Conservation (phyloP, 768 basidiomycete genomes). For the Lentinula edodes region DNA sequence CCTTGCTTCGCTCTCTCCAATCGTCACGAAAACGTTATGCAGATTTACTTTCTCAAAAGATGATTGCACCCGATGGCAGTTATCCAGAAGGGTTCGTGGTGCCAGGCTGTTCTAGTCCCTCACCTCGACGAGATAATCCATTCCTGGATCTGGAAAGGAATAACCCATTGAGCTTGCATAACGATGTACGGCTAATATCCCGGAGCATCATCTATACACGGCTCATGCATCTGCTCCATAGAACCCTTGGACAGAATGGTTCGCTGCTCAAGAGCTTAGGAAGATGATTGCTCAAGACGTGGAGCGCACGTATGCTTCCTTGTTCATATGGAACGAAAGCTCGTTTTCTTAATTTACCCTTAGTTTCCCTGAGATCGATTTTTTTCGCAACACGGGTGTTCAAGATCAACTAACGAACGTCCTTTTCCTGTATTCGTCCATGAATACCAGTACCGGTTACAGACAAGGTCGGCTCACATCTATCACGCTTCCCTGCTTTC, state of each 20-base stretch:
- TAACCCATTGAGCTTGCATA: slow-evolving; percentile 78
- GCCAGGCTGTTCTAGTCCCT: slow-evolving; percentile 36
- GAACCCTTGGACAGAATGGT: slow-evolving; percentile 98
- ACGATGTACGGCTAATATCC: slow-evolving; percentile 43
- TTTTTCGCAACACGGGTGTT: slow-evolving; percentile 74
- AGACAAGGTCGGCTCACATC: slow-evolving; percentile 53
- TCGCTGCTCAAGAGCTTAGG: slow-evolving; percentile 80
- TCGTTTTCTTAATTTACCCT: background rate
- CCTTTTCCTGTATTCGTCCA: slow-evolving; percentile 76
- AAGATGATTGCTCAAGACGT: slow-evolving; percentile 93
- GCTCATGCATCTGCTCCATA: slow-evolving; percentile 21
- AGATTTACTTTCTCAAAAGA: slow-evolving; percentile 55
- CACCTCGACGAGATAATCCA: slow-evolving; percentile 24
- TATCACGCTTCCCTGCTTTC: background rate
- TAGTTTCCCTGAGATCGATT: slow-evolving; percentile 94
- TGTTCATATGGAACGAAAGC: slow-evolving; percentile 6
- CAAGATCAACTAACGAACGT: slow-evolving; percentile 82
- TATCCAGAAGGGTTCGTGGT: slow-evolving; percentile 64
- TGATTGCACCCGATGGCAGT: slow-evolving; percentile 83
- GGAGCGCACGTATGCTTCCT: slow-evolving; percentile 74
- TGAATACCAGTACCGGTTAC: slow-evolving; percentile 83
- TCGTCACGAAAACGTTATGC: slow-evolving; percentile 52
- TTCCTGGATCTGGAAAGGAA: slow-evolving; percentile 50
- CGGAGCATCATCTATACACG: slow-evolving; percentile 2
- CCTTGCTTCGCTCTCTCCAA: slow-evolving; percentile 39